Evolutionary conservation across 495 filamentous ascomycete species (phyloP), one percentile per base, ranked within the genome.

Genomic region (Articulospora tetracladia): DNA sequence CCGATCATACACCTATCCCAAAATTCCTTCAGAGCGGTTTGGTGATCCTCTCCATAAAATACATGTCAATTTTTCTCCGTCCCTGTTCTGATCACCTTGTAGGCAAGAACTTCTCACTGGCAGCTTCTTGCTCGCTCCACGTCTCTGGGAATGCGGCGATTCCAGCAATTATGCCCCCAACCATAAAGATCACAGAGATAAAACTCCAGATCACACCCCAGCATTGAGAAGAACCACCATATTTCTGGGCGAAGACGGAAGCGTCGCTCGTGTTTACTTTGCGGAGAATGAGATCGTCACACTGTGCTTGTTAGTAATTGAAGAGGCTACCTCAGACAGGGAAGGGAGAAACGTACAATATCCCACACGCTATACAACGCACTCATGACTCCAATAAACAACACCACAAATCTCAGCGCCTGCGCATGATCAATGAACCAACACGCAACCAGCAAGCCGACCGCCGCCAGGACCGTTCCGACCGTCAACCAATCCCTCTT

Each of bases 381-480:
- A 22, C 80, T 84, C 89, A 92, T 92, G 53, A 92, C 88, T 17
- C 88, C 89, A 58, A 93, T 91, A 63, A 92, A 92, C 28, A 93
- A 78, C 69, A 92, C 87, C 26, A 91, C 80, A 72, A 86, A 92
- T 70, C 86, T 73, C 72, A 92, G 66, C 28, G 87, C 77, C 73
- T 90, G 86, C 0, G 83, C 88, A 68, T 90, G 86, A 3, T 78
- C 79, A 68, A 92, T 91, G 68, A 92, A 91, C 89, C 89, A 92
- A 69, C 85, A 90, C 0, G 77, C 88, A 2, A 92, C 81, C 44
- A 92, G 65, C 70, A 91, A 67, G 1, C 86, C 89, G 1, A 92
- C 83, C 1, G 87, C 86, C 12, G 85, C 72, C 28, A 90, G 65
- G 15, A 92, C 70, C 1, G 89, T 92, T 27, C 78, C 60, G 59